These are phyloP conservation scores for Urochloa ruziziensis DNA, from an alignment of 176 grass and related monocot species.

Conservation along the genomic window DNA sequence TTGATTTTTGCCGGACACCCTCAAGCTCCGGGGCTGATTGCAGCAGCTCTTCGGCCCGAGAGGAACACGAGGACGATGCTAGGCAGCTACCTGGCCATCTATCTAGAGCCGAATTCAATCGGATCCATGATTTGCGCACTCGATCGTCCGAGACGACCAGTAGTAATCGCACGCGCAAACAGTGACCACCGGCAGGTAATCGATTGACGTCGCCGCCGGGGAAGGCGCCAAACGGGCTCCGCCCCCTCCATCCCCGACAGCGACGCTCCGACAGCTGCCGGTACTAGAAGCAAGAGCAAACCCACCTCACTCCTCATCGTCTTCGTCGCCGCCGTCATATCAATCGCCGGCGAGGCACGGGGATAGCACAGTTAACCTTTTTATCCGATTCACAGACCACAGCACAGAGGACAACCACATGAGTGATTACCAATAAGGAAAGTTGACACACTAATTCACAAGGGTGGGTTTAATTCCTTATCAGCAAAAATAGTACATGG, in stretches of 20 bases:
- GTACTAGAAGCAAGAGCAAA: not conserved
- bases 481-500: conserved; percentile 2
- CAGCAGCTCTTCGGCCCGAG: not conserved
- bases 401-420: not conserved
- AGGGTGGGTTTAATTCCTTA: not conserved
- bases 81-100: not conserved
- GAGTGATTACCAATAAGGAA: too few species aligned
- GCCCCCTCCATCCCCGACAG: not conserved
- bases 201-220: not conserved
- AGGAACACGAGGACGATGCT: not conserved
- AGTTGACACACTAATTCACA: not conserved
- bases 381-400: too few species aligned
- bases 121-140: not conserved
- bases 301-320: not conserved
- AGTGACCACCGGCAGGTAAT: not conserved
- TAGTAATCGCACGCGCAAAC: conserved; percentile 12
- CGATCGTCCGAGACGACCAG: not conserved
- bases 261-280: not conserved
- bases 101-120: not conserved
- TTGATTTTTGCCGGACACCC: not conserved
- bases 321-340: not conserved
- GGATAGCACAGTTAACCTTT: too few species aligned
- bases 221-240: not conserved
- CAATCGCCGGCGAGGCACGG: not conserved
- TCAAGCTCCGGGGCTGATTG: not conserved